Evolutionary conservation across 768 basidiomycete species (phyloP), one percentile per base, ranked within the genome.

Genomic region (Sporobolomyces roseus): DNA sequence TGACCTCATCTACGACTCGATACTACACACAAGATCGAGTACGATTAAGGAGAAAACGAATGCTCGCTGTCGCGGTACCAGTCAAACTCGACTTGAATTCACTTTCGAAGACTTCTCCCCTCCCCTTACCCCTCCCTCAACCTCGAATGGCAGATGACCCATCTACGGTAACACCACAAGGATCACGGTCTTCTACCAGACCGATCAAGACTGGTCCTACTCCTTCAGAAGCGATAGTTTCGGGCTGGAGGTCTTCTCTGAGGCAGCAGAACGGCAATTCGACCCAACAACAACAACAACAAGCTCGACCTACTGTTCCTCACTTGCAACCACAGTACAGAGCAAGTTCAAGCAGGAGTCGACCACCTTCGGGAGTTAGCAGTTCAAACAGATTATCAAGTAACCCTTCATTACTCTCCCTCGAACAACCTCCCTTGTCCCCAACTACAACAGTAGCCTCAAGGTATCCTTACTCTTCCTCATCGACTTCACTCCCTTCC

Each of bases 351-450:
- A 55, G 14, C 23, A 35, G 54, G 54, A 55, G 33, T 48, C 48
- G 55, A 25, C 48, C 64, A 2, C 48, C 64, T 17, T 65, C 64
- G 2, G 64, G 49, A 6, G 23, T 58, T 25, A 43, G 48, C 10
- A 8, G 17, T 29, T 25, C 60, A 33, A 56, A 4, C 21, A 27
- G 46, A 27, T 5, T 27, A n/a, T 54, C 65, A 19, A 32, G 41
- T 14, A 53, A 41, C 30, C 56, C 56, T n/a, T 66, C 65, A 3
- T 59, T 48, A 32, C 60, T 66, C 32, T 66, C 65, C 14, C 60
- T 67, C 66, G 60, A 56, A 16, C 50, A 60, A 16, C 53, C 25
- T 14, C 59, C 52, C 8, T 5, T 29, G 4, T 62, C 66, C 4
- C 60, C 60, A 14, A 36, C 66, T 27, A 67, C 66, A 17, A 67